These are phyloP conservation scores for Pleurotus giganteus DNA, from an alignment of 768 basidiomycete genomes.

Conservation along the genomic window DNA sequence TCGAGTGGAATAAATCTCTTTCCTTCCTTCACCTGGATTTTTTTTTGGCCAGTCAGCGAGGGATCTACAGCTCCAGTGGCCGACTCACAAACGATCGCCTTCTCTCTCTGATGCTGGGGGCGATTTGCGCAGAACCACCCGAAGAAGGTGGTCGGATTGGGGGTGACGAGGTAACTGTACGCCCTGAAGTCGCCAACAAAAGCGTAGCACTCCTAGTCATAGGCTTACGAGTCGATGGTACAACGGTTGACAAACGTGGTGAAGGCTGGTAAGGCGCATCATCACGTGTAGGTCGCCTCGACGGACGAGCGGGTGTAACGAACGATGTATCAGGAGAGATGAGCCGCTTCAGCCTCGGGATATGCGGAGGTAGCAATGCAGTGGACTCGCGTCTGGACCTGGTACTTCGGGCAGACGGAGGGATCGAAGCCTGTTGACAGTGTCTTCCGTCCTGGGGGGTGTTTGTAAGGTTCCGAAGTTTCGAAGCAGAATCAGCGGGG, in stretches of 20 bases:
- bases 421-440: too few species aligned
- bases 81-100: slow-evolving; percentile 1
- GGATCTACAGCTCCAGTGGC: not conserved
- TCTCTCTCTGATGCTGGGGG: not conserved
- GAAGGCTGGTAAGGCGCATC: not conserved
- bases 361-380: not conserved
- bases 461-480: too few species aligned
- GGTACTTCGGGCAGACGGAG: too few species aligned
- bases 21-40: not conserved
- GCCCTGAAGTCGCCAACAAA: not conserved
- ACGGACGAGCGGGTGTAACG: not conserved
- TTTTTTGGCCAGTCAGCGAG: not conserved
- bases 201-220: slow-evolving; percentile 3
- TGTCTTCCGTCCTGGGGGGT: too few species aligned
- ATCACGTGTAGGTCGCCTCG: not conserved
- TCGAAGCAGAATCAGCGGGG: too few species aligned
- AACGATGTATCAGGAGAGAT: not conserved
- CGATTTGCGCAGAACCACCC: not conserved
- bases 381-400: too few species aligned
- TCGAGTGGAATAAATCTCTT: slow-evolving; percentile 3
- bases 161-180: not conserved
- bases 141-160: not conserved
- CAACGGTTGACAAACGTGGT: not conserved
- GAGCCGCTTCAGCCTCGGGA: not conserved
- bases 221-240: not conserved